Base-by-base conservation (phyloP, 768 basidiomycete species). In the Leucogyrophana mollusca region DNA sequence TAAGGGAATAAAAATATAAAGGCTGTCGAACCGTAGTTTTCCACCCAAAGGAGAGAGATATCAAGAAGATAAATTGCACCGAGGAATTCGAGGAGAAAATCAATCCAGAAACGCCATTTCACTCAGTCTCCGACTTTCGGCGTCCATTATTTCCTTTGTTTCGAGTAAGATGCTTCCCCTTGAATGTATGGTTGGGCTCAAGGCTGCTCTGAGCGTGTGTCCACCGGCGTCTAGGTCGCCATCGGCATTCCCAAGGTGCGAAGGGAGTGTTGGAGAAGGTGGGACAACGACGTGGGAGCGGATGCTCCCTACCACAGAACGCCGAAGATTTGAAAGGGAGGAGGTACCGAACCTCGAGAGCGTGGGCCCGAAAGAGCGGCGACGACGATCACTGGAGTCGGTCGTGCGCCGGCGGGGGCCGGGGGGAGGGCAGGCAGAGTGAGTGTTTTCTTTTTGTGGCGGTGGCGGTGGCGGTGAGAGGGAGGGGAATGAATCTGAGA, bases 41-140 rank as follows among this genome's bases (percentile, higher is more conserved):
- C 7, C 13, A 30, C 13, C 27, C 6, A 30, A 30, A 30, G 27
- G 13, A 13, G 13, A 30, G 27, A 30, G 27, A 30, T 7, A 30
- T 6, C 27, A 30, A 30, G 27, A 30, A 30, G 13, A 30, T 30
- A 30, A 30, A 30, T 30, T 7, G 27, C 6, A 30, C 6, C 27
- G 7, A 6, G 13, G 13, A 30, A 7, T 30, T 7, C 13, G 27
- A 30, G 7, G 7, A 30, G 27, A 2, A 10, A 23, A 49, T 66
- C 62, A 66, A 51, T 66, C 53, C 58, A 85, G 64, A 58, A 88
- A 90, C 44, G 85, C 85, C 56, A 86, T 59, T 68, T 90, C 87
- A 35, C 82, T 80, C 71, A 87, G 67, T 61, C 84, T 68, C 63
- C 85, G 69, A 51, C 72, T 75, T 70, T 90, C 87, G 9, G 79